Conservation (phyloP, 75 land plant genomes). For the Cryptomeria japonica region DNA sequence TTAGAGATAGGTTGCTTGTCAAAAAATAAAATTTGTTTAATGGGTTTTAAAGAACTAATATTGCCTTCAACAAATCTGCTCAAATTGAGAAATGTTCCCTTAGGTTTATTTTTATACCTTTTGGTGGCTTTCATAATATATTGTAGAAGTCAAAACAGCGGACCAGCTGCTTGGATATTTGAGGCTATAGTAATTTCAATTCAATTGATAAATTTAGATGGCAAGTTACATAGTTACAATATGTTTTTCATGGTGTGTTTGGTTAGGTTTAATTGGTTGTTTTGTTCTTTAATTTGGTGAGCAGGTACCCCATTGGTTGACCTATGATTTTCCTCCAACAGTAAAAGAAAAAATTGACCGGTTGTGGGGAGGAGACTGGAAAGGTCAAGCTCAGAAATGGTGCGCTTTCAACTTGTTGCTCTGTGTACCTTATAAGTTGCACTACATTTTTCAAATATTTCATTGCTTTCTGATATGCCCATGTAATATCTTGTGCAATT, state of each 20-base stretch:
- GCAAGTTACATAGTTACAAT: neutral
- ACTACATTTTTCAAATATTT: neutral
- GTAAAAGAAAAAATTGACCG: constrained; percentile 74
- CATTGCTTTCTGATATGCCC: neutral
- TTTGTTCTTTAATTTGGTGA: neutral
- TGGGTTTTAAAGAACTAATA: neutral
- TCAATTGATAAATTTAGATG: constrained; percentile 1
- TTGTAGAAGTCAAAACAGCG: neutral
- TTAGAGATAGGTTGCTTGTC: neutral
- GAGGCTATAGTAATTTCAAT: neutral
- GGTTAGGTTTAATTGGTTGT: neutral
- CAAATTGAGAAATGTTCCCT: neutral
- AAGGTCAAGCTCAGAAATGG: constrained; percentile 95
- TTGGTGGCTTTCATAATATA: neutral
- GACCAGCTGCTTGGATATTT: neutral
- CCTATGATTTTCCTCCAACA: constrained; percentile 84
- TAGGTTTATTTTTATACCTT: neutral
- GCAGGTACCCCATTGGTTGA: constrained; percentile 85
- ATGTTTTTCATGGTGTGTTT: neutral
- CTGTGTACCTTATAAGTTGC: neutral
- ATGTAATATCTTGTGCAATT: neutral
- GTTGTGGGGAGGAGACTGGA: constrained; percentile 85
- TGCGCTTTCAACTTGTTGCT: constrained; percentile 18
- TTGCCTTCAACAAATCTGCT: neutral
- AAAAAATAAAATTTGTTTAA: neutral